phyloP scores from a whole-genome alignment of 169 alveolate genomes.

The Neospora caninum region DNA sequence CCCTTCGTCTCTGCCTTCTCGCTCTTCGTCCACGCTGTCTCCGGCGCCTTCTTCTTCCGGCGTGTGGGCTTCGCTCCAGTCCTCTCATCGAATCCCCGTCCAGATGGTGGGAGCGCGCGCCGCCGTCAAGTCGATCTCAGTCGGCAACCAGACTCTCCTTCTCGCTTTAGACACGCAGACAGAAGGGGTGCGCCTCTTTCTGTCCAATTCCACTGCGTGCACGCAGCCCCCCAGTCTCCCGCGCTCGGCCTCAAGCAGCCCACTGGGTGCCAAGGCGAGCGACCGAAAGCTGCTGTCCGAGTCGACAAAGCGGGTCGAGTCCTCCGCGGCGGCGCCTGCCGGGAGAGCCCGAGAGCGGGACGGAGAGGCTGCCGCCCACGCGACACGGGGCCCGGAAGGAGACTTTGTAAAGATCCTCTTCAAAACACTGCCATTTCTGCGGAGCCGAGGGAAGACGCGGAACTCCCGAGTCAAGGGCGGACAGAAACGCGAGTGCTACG shows the following conservation, averaged over 20 bases:
- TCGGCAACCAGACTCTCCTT: constrained; percentile 44
- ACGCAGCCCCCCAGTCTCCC: not conserved
- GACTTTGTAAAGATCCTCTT: not conserved
- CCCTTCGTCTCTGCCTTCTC: not conserved
- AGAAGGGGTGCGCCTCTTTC: constrained; percentile 52
- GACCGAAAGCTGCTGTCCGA: not conserved
- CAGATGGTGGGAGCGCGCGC: constrained; percentile 36
- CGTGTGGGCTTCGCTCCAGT: not conserved
- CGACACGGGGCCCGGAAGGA: not conserved
- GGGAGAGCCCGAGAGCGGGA: not conserved
- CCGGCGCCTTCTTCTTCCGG: not conserved
- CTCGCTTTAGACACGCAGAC: constrained; percentile 44
- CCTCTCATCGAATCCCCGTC: not conserved
- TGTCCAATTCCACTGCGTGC: constrained; percentile 31
- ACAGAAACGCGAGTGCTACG: not conserved
- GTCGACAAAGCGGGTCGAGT: too few species aligned
- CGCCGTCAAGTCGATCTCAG: not conserved
- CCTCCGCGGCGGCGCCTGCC: too few species aligned
- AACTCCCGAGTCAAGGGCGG: not conserved
- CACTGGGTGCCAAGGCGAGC: not conserved
- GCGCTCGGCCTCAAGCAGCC: not conserved
- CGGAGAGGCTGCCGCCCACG: not conserved
- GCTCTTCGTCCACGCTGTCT: not conserved
- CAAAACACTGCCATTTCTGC: not conserved
- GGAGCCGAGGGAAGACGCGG: not conserved